Conservation (phyloP, 1,139 yeast species). For the Meyerozyma sp. region DNA sequence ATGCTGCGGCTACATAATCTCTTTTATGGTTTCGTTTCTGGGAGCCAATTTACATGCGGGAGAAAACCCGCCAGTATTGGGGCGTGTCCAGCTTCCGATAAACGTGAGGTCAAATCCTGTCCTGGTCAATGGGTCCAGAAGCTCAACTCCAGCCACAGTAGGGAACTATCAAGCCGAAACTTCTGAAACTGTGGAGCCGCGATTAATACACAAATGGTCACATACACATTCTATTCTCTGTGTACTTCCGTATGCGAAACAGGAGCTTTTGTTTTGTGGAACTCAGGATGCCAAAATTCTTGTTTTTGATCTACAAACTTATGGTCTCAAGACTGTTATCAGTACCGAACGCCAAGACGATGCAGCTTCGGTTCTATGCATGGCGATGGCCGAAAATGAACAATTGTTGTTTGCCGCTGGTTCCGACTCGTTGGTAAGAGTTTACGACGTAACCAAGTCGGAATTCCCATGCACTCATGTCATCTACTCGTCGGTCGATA, state of each 20-base stretch:
- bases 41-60: background rate
- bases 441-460: conserved; percentile 56
- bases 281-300: conserved; percentile 84
- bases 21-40: background rate
- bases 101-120: conserved; percentile 13
- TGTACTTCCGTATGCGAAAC: conserved; percentile 58
- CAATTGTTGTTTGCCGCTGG: conserved; percentile 75
- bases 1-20: background rate
- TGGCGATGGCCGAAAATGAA: conserved; percentile 56
- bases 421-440: conserved; percentile 81
- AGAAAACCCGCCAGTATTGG: background rate
- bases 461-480: conserved; percentile 48
- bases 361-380: conserved; percentile 67
- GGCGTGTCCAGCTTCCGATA: conserved; percentile 11
- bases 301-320: conserved; percentile 65
- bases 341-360: conserved; percentile 44
- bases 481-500: conserved; percentile 77
- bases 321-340: conserved; percentile 41
- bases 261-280: conserved; percentile 74
- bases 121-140: conserved; percentile 1
- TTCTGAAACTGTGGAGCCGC: conserved; percentile 8
- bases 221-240: conserved; percentile 73
- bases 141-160: background rate
- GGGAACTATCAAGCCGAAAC: background rate
- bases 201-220: conserved; percentile 68